Base-by-base conservation (phyloP, 129 eudicot genomes). In the Flaveria brownii region DNA sequence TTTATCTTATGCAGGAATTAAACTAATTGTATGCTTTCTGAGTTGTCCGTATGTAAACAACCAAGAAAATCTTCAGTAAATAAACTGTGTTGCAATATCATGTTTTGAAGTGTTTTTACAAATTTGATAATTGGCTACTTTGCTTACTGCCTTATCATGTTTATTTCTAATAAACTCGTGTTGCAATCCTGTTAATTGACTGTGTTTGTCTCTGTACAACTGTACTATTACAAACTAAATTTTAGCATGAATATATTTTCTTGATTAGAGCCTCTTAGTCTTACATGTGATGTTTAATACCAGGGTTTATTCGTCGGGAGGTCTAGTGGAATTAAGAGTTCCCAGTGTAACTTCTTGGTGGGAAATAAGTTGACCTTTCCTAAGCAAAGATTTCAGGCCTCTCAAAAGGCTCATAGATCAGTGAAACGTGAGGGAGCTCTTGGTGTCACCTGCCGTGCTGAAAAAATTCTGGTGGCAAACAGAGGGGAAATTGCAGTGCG, bases 401-500 rank as follows among this genome's bases (percentile, higher is more conserved):
- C 80, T 70, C 85, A 85, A 75, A 83, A 79, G 47, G 65, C 80
- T 74, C 71, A 36, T 17, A 85, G 80, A 79, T 79, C 88, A 50
- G 82, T 43, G 59, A 88, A 87, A 78, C 84, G 62, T 51, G 91
- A 86, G 52, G 92, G 91, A 73, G 93, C 90, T 70, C 93, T 94
- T 50, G 71, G 78, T 83, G 90, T 77, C 49, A 83, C 82, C 6
- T 88, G 93, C 61, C 85, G 70, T 2, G 82, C 54, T 63, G 98
- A 94, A 15, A 94, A 94, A 65, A 94, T 94, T 81, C 84, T 94
- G 75, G 89, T 94, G 73, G 98, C 98, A 80, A 94, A 94, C 82
- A 91, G 98, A 88, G 98, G 98, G 66, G 98, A 94, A 61, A 94
- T 94, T 72, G 98, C 98, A 56, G 97, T 94, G 64, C 91, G 98